These are phyloP conservation scores for Scalesia atractyloides DNA, from an alignment of 129 eudicot genomes.

Conservation along the genomic window DNA sequence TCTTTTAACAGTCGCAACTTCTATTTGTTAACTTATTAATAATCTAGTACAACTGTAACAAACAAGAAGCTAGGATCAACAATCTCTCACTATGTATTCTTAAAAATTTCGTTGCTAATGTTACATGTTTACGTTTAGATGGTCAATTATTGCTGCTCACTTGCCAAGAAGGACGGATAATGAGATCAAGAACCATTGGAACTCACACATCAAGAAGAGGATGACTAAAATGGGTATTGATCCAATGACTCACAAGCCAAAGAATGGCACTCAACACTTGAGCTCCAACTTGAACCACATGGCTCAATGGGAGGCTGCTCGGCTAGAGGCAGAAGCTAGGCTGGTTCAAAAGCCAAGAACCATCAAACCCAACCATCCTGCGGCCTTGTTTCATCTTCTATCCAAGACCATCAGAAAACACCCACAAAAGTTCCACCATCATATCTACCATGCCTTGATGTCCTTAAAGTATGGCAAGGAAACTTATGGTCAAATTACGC, in stretches of 20 bases:
- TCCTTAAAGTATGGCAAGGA: constrained; percentile 65
- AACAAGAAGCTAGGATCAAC: not conserved
- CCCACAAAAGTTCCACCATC: constrained; percentile 21
- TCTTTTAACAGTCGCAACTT: no score
- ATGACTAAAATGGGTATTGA: constrained; percentile 74
- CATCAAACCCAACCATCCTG: constrained; percentile 19
- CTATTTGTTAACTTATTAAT: no score
- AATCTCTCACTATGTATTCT: not conserved
- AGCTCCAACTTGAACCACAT: constrained; percentile 77
- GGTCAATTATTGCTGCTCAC: constrained; percentile 77
- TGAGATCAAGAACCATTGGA: constrained; percentile 81
- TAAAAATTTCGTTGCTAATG: not conserved
- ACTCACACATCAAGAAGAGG: constrained; percentile 78
- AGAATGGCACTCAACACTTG: constrained; percentile 42
- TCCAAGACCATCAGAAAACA: constrained; percentile 15
- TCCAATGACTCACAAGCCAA: constrained; percentile 78
- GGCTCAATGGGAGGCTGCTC: constrained; percentile 87
- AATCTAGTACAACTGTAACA: not conserved
- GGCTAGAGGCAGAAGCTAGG: constrained; percentile 80
- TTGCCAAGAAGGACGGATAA: constrained; percentile 74
- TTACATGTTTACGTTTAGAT: constrained; percentile 35
- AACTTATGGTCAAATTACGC: constrained; percentile 41
- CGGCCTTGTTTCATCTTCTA: constrained; percentile 15
- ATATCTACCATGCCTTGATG: constrained; percentile 56
- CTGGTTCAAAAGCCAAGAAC: constrained; percentile 52